These are phyloP conservation scores for Vigna hirtella DNA, from an alignment of 306 rosid species.

Conservation along the genomic window DNA sequence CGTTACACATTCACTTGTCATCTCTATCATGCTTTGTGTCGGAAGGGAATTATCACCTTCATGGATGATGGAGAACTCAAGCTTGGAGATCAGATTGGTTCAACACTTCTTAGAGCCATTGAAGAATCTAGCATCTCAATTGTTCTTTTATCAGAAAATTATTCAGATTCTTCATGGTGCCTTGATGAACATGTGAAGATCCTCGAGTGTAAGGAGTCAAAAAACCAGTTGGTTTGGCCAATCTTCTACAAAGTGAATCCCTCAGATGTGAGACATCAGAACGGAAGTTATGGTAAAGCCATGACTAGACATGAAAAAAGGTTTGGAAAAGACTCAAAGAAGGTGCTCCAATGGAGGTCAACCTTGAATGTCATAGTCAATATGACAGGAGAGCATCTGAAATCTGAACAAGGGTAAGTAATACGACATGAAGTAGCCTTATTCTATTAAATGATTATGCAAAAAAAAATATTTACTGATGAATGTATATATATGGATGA, in stretches of 20 bases:
- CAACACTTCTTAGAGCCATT: neutral
- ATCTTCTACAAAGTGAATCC: neutral
- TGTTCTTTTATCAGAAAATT: neutral
- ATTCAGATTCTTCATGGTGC: neutral
- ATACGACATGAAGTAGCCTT: no score
- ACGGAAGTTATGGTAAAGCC: neutral
- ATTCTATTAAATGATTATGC: no score
- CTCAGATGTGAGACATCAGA: neutral
- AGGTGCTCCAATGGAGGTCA: neutral
- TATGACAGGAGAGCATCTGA: no score
- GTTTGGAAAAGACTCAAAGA: neutral
- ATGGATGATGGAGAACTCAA: neutral
- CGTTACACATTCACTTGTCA: neutral
- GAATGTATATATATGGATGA: no score
- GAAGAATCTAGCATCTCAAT: neutral
- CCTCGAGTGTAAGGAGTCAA: neutral
- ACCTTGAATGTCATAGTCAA: neutral
- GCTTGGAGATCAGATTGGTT: neutral
- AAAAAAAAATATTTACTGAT: no score
- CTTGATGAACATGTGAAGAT: neutral
- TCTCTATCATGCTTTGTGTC: neutral
- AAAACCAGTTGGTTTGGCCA: neutral
- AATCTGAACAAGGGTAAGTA: no score
- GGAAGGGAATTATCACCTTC: neutral
- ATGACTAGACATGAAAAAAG: neutral